Evolutionary conservation across 2,329 filamentous ascomycete genomes (phyloP), one percentile per base, ranked within the genome.

Genomic region (Curvularia eragrostidis): DNA sequence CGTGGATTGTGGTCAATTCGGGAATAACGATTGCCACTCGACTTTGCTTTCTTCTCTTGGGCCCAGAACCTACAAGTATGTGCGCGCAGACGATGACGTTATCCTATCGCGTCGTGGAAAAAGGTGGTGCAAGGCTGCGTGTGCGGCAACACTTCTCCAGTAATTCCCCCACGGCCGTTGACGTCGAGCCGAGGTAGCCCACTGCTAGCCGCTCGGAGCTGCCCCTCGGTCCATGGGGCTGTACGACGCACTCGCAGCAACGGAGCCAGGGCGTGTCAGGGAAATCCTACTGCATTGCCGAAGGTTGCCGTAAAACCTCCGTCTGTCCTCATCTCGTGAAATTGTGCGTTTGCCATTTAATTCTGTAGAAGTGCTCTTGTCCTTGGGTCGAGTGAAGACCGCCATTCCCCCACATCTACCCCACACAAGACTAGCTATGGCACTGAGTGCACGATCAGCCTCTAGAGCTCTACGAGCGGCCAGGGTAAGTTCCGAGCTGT

Each of bases 391-490:
- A 42, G 52, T 50, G 30, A 61, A 63, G 28, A 54, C 53, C 59
- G 48, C 28, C 12, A 54, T 64, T 63, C 61, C 66, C 66, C 67
- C 65, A 56, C 67, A 65, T 61, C 65, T 70, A 70, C 68, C 71
- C 69, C 71, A 66, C 68, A 64, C 54, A 57, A 60, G 63, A 32
- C 34, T 47, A 69, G 76, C 71, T 61, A 91, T 91, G 89, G 85
- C 88, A 53, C 80, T 90, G 76, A 87, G 85, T 68, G 77, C 88
- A 56, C 83, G 85, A 76, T 81, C 82, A 65, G 85, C 87, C 54
- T 81, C 85, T 42, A 83, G 85, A 78, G 88, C 87, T 69, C 77
- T 91, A 66, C 82, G 85, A 77, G 85, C 84, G 67, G 76, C 89
- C 57, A 86, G 85, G 80, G 89, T 90, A 80, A 74, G 82, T 72